Evolutionary conservation across 805 yeast species (phyloP).

Genomic region (Myxozyma monticola): DNA sequence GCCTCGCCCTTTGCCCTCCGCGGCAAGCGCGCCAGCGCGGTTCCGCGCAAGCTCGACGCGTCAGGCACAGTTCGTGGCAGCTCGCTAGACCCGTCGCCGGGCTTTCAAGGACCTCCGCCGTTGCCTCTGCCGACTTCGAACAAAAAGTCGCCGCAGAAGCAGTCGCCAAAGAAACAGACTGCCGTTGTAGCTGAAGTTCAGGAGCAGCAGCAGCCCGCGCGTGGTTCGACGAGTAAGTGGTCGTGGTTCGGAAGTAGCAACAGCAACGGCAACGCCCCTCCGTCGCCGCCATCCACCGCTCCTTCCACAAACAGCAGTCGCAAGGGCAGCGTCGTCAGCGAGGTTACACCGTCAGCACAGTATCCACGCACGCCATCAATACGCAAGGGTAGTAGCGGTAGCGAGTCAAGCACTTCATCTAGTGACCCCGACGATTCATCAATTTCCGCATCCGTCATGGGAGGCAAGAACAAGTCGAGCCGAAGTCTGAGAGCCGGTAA

Average conservation of each 20-base stretch:
- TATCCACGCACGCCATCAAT: not conserved
- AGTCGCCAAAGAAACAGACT: not conserved
- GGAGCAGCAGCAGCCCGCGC: not conserved
- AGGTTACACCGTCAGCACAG: not conserved
- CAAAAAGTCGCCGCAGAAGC: not conserved
- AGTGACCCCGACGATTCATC: not conserved
- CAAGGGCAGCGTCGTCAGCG: not conserved
- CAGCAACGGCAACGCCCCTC: not conserved
- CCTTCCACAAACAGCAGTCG: too few species aligned
- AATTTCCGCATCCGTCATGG: not conserved
- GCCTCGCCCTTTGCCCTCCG: not conserved
- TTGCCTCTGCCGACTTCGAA: not conserved
- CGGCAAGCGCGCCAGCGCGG: too few species aligned
- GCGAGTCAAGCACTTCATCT: not conserved
- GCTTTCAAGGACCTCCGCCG: not conserved
- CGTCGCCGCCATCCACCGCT: too few species aligned
- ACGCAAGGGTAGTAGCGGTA: not conserved
- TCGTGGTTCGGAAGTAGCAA: conserved; percentile 13
- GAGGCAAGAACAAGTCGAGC: not conserved
- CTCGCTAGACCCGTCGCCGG: conserved; percentile 6
- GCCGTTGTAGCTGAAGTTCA: too few species aligned
- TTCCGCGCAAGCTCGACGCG: conserved; percentile 21
- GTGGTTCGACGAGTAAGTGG: conserved; percentile 12
- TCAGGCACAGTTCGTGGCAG: conserved; percentile 13
- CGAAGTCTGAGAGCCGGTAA: not conserved